Conservation (phyloP, 108 stramenopile genomes). For the Skeletonema tropicum region DNA sequence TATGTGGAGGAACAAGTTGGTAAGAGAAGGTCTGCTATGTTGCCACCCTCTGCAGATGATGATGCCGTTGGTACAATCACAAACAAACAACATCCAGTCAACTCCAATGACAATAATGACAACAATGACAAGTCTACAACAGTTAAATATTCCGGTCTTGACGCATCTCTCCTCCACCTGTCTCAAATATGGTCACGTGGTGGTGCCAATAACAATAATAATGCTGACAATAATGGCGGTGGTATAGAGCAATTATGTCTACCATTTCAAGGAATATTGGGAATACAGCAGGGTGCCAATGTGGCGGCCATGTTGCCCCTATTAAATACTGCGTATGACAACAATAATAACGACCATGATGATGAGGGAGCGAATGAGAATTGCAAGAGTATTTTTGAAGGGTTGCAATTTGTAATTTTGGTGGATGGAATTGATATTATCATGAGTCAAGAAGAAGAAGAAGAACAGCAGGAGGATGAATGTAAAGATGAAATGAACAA, state of each 20-base stretch:
- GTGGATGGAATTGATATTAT: constrained; percentile 48
- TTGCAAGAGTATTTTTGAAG: constrained; percentile 26
- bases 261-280: constrained; percentile 82
- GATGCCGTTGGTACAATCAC: not conserved
- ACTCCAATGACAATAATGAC: not conserved
- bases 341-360: constrained; percentile 13
- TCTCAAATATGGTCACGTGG: constrained; percentile 74
- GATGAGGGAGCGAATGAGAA: not conserved
- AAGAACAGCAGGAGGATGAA: not conserved
- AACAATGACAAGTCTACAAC: constrained; percentile 3
- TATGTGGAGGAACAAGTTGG: constrained; percentile 13
- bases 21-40: not conserved
- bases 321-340: constrained; percentile 29
- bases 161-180: constrained; percentile 79
- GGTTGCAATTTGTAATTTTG: constrained; percentile 50
- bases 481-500: not conserved
- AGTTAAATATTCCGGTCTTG: constrained; percentile 56
- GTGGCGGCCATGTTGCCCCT: constrained; percentile 70
- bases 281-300: constrained; percentile 77
- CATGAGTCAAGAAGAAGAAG: not conserved
- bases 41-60: not conserved
- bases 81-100: too few relatives aligned
- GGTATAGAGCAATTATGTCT: constrained; percentile 18
- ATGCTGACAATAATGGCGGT: too few relatives aligned
- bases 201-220: constrained; percentile 11